These are phyloP conservation scores for Luffa acutangula DNA, from an alignment of 306 rosid genomes.

Conservation along the genomic window DNA sequence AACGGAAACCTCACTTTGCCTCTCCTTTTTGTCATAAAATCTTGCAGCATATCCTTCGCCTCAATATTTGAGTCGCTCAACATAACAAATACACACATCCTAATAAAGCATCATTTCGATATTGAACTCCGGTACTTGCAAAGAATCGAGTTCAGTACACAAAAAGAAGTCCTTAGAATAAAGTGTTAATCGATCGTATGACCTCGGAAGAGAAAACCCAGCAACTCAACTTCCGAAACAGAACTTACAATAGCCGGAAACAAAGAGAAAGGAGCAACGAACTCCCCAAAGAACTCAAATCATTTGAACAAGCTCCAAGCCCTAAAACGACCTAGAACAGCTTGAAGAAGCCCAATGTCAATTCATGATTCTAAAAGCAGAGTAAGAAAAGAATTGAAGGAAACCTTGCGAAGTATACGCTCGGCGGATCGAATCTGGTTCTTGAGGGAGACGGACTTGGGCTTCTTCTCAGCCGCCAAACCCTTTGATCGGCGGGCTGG, in stretches of 20 bases:
- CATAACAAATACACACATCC: neutral
- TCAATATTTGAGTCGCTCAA: neutral
- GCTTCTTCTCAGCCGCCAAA: slow-evolving; percentile 49
- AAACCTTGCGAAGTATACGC: slow-evolving; percentile 88
- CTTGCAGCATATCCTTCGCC: neutral
- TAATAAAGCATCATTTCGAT: neutral
- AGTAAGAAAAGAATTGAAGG: neutral
- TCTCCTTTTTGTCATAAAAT: neutral
- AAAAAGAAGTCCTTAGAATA: neutral
- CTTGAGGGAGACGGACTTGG: slow-evolving; percentile 78
- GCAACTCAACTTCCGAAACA: neutral
- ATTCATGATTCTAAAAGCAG: neutral
- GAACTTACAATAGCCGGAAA: neutral
- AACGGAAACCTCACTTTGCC: neutral
- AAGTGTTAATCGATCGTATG: neutral
- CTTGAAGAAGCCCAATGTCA: neutral
- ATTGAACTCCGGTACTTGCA: neutral
- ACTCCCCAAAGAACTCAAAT: neutral
- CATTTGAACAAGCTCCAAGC: neutral
- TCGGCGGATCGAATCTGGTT: slow-evolving; percentile 88
- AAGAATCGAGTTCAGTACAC: neutral
- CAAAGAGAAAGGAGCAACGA: neutral
- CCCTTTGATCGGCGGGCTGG: slow-evolving; percentile 66
- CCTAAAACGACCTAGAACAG: neutral
- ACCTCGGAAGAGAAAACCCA: neutral